Conservation (phyloP, 371 early-diverging fungal genomes). For the Zychaea mexicana region DNA sequence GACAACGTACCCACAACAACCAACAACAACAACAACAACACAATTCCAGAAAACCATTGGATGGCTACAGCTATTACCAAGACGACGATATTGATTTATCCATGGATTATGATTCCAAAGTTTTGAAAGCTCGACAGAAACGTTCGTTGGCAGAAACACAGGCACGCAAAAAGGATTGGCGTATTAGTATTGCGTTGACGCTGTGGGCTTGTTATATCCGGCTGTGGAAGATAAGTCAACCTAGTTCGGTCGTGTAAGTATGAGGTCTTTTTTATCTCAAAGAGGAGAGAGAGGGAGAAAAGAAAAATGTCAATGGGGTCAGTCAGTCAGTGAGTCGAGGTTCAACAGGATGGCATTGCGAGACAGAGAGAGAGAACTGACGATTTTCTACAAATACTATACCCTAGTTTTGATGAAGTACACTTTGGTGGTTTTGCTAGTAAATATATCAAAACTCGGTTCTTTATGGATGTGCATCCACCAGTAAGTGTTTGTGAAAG, state of each 20-base stretch:
- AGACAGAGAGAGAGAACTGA: background rate
- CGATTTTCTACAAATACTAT: background rate
- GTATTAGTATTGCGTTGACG: slow-evolving; percentile 33
- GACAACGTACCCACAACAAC: too few relatives aligned
- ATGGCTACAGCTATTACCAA: too few relatives aligned
- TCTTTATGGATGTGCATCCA: slow-evolving; percentile 96
- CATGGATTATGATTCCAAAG: slow-evolving; percentile 28
- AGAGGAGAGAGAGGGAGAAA: background rate
- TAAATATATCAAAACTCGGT: slow-evolving; percentile 92
- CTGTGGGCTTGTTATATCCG: slow-evolving; percentile 47
- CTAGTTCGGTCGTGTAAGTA: slow-evolving; percentile 51
- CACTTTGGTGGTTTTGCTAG: slow-evolving; percentile 99
- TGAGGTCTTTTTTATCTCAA: background rate
- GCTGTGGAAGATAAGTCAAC: slow-evolving; percentile 45
- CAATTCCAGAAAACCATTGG: slow-evolving; percentile 14
- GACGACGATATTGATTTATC: slow-evolving; percentile 23
- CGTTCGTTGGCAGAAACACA: slow-evolving; percentile 13
- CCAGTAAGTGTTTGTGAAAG: slow-evolving; percentile 21
- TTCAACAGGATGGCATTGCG: background rate
- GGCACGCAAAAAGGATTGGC: slow-evolving; percentile 35
- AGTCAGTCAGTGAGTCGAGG: too few relatives aligned
- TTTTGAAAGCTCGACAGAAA: slow-evolving; percentile 23
- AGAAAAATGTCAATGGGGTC: too few relatives aligned
- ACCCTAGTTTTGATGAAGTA: slow-evolving; percentile 54
- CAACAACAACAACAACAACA: too few relatives aligned